Evolutionary conservation across 768 basidiomycete species (phyloP).

Genomic region (Russula abietina): DNA sequence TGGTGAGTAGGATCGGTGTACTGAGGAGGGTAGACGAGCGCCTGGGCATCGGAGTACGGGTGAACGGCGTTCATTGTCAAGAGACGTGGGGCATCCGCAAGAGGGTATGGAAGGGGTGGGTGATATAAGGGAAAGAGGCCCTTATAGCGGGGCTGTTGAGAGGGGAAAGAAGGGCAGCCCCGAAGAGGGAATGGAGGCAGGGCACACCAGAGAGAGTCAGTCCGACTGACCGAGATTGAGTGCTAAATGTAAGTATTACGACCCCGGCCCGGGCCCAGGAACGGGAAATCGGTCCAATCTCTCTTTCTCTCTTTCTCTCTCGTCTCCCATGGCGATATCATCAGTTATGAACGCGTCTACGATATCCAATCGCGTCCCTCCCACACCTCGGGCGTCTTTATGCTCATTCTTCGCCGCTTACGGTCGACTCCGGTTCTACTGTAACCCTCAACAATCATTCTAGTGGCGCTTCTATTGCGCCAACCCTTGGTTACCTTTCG

Average conservation of each 20-base stretch:
- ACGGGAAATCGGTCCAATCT: slow-evolving; percentile 9
- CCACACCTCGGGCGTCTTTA: slow-evolving; percentile 8
- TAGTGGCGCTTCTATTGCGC: slow-evolving; percentile 19
- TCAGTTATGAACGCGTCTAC: slow-evolving; percentile 12
- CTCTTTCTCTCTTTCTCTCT: not conserved
- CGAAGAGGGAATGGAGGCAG: slow-evolving; percentile 19
- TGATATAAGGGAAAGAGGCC: slow-evolving; percentile 20
- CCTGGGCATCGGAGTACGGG: slow-evolving; percentile 21
- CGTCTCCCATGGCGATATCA: slow-evolving; percentile 15
- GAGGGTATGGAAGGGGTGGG: slow-evolving; percentile 17
- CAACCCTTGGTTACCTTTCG: slow-evolving; percentile 8
- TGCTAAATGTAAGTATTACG: slow-evolving; percentile 8
- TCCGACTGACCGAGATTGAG: slow-evolving; percentile 14
- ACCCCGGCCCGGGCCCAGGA: slow-evolving; percentile 9
- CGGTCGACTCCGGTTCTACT: slow-evolving; percentile 14
- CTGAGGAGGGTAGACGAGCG: slow-evolving; percentile 21
- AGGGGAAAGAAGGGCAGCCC: slow-evolving; percentile 12
- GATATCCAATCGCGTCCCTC: slow-evolving; percentile 2
- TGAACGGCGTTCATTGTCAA: slow-evolving; percentile 24
- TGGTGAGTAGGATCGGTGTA: slow-evolving; percentile 25
- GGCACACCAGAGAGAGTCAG: slow-evolving; percentile 4
- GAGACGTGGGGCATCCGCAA: slow-evolving; percentile 23
- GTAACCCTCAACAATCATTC: slow-evolving; percentile 13
- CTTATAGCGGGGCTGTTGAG: slow-evolving; percentile 14
- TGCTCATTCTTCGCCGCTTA: slow-evolving; percentile 12